Conservation (phyloP, 352 stramenopile species). For the Globisporangium irregulare region DNA sequence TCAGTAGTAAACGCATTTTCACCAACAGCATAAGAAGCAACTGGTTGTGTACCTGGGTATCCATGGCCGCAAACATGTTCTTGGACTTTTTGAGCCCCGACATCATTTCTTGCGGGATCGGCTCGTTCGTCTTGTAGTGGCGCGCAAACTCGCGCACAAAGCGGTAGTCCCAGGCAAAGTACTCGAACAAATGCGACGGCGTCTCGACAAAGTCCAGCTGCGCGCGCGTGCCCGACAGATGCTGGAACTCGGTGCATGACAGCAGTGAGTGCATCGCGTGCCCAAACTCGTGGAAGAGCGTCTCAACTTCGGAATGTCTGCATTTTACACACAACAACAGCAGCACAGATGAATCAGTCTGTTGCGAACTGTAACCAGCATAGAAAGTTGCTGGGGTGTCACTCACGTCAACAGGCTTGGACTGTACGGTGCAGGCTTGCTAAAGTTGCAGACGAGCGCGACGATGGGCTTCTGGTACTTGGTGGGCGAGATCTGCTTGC, state of each 20-base stretch:
- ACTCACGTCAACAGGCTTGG: constrained; percentile 68
- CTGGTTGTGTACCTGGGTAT: constrained; percentile 31
- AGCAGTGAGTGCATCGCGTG: constrained; percentile 97
- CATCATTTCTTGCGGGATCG: constrained; percentile 80
- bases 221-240: constrained; percentile 93
- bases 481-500: constrained; percentile 47
- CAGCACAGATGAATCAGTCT: too few species aligned
- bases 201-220: constrained; percentile 95
- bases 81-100: constrained; percentile 68
- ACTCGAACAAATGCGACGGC: constrained; percentile 97
- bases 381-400: too few species aligned
- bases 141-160: constrained; percentile 82
- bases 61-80: constrained; percentile 89
- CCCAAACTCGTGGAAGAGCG: constrained; percentile 98
- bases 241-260: constrained; percentile 95
- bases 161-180: constrained; percentile 93
- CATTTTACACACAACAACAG: background rate
- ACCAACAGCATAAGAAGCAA: background rate
- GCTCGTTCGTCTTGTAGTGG: constrained; percentile 78
- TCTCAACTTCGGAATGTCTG: constrained; percentile 95
- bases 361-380: too few species aligned
- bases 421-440: constrained; percentile 64
- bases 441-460: constrained; percentile 91
- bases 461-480: constrained; percentile 95
- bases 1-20: background rate